phyloP scores from a whole-genome alignment of 441 rosid genomes.

The Breynia disticha region DNA sequence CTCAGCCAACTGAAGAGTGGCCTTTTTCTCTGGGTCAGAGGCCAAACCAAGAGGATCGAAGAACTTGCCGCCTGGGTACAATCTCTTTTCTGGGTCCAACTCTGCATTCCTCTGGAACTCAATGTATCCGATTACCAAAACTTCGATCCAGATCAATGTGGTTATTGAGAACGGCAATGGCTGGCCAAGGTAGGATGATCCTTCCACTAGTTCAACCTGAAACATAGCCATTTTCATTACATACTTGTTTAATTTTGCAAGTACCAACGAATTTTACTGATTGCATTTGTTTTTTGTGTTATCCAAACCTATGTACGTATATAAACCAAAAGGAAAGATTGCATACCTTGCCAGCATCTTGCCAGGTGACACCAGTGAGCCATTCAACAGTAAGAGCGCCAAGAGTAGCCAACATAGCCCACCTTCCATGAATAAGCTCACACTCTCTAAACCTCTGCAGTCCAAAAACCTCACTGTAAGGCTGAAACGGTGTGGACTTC shows the following conservation, averaged over 20 bases:
- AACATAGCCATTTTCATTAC: background rate
- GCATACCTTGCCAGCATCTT: slow-evolving; percentile 90
- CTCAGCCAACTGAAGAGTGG: slow-evolving; percentile 80
- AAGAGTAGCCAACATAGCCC: slow-evolving; percentile 97
- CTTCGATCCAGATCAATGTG: slow-evolving; percentile 83
- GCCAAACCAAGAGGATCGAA: slow-evolving; percentile 85
- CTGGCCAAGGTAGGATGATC: slow-evolving; percentile 83
- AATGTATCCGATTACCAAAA: slow-evolving; percentile 72
- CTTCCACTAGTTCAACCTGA: slow-evolving; percentile 85
- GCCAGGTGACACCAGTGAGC: slow-evolving; percentile 93
- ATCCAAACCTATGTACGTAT: too few relatives aligned
- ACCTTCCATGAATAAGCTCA: slow-evolving; percentile 87
- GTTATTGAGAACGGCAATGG: slow-evolving; percentile 81
- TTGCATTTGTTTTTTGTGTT: background rate
- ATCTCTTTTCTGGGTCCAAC: slow-evolving; percentile 80
- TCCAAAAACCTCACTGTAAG: slow-evolving; percentile 85
- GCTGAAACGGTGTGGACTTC: slow-evolving; percentile 81
- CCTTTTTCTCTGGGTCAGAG: slow-evolving; percentile 75
- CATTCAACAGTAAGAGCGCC: slow-evolving; percentile 81
- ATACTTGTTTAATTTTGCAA: background rate
- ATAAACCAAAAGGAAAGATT: background rate
- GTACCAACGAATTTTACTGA: too few relatives aligned
- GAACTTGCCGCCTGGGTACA: slow-evolving; percentile 75
- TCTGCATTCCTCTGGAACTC: slow-evolving; percentile 95
- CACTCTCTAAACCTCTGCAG: slow-evolving; percentile 86